Conservation (phyloP, 805 yeast genomes). For the Metschnikowia shivogae region DNA sequence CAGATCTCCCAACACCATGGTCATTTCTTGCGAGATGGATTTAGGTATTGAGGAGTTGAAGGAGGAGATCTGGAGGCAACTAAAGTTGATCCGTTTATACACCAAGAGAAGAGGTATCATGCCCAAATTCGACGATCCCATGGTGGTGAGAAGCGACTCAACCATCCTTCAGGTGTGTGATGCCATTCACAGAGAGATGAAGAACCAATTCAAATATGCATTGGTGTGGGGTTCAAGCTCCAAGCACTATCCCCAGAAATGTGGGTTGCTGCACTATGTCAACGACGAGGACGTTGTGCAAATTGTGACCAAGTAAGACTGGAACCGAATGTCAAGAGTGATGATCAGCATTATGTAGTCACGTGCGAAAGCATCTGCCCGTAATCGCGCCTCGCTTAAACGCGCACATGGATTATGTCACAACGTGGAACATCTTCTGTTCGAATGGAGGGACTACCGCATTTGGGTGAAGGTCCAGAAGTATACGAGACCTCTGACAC, state of each 20-base stretch:
- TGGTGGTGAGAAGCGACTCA: conserved; percentile 80
- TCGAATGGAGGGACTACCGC: conserved; percentile 9
- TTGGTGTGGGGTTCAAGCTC: conserved; percentile 95
- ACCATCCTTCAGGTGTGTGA: conserved; percentile 86
- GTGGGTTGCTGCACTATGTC: conserved; percentile 80
- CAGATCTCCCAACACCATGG: conserved; percentile 87
- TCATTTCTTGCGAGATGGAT: conserved; percentile 86
- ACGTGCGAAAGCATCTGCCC: not conserved
- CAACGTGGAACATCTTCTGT: not conserved
- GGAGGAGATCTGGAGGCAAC: conserved; percentile 90
- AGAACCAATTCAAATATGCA: conserved; percentile 88
- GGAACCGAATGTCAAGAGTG: no score
- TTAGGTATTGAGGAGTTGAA: conserved; percentile 83
- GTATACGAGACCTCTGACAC: conserved; percentile 47
- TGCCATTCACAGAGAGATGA: conserved; percentile 87
- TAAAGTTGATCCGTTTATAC: conserved; percentile 73
- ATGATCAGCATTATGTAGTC: no score
- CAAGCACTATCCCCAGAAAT: conserved; percentile 93
- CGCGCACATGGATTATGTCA: not conserved
- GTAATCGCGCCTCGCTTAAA: conserved; percentile 1
- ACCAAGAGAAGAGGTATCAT: conserved; percentile 82
- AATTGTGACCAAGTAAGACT: conserved; percentile 68
- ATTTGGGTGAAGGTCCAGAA: conserved; percentile 20
- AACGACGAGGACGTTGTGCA: conserved; percentile 95
- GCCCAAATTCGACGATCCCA: conserved; percentile 84